A percentile compares a stretch with the other conserved stretches of the same genome.
Conservation (phyloP, 1,284 basidiomycete species). For the Termitomyces sp. region DNA sequence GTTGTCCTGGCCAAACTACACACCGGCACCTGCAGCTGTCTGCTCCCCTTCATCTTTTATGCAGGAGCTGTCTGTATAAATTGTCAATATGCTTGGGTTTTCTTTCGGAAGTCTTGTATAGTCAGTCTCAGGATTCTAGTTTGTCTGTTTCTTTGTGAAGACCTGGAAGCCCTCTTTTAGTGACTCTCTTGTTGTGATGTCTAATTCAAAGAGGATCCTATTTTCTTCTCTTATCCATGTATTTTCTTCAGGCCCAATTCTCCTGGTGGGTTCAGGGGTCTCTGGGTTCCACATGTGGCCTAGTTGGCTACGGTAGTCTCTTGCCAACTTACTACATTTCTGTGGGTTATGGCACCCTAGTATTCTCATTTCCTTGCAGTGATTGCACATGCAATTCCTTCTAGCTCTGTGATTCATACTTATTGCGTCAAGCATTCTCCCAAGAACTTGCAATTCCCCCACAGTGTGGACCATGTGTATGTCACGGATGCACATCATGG, state of each 20-base stretch:
- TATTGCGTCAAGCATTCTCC: too few species aligned
- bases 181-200: not conserved
- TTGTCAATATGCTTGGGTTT: not conserved
- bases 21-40: not conserved
- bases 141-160: not conserved
- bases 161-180: not conserved
- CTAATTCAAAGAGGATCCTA: not conserved
- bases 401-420: too few species aligned
- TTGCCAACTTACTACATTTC: not conserved
- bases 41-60: not conserved
- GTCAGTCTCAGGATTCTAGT: too few species aligned
- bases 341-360: not conserved
- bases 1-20: not conserved
- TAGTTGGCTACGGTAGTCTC: not conserved
- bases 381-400: too few species aligned
- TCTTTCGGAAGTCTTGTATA: not conserved
- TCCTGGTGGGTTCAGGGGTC: not conserved
- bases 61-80: not conserved
- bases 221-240: not conserved
- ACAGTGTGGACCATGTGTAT: too few species aligned
- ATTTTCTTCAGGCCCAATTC: not conserved
- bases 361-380: too few species aligned
- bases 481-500: too few species aligned
- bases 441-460: too few species aligned
- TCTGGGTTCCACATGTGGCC: too few species aligned